Conservation (phyloP, 2,329 filamentous ascomycete species). For the Colletotrichum liaoningense region DNA sequence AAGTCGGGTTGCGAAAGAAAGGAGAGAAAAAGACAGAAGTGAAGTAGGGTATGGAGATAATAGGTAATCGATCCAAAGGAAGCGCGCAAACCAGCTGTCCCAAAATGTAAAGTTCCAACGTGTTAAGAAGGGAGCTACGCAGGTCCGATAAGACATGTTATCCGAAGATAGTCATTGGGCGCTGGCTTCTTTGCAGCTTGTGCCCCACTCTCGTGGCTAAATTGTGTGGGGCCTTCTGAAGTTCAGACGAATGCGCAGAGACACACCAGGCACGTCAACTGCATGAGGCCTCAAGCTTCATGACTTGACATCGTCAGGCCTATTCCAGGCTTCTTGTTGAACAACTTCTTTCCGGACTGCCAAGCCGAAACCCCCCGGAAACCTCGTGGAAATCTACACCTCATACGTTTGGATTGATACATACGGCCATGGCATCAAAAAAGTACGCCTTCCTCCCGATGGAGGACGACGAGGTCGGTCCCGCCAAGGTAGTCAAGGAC, state of each 20-base stretch:
- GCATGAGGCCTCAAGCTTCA: slow-evolving; percentile 7
- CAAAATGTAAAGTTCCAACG: slow-evolving; percentile 38
- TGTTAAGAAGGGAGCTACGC: slow-evolving; percentile 37
- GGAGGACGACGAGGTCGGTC: slow-evolving; percentile 72
- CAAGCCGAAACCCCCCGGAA: neutral
- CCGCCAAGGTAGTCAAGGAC: slow-evolving; percentile 62
- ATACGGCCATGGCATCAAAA: slow-evolving; percentile 61
- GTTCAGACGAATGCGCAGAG: slow-evolving; percentile 24
- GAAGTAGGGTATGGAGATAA: slow-evolving; percentile 1
- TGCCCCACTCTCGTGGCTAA: slow-evolving; percentile 12
- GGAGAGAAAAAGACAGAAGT: neutral
- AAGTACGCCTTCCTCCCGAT: slow-evolving; percentile 76
- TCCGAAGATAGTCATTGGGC: slow-evolving; percentile 14
- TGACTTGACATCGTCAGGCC: neutral
- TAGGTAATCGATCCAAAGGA: slow-evolving; percentile 11
- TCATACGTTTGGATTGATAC: neutral
- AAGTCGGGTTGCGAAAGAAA: neutral
- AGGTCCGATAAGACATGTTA: slow-evolving; percentile 34
- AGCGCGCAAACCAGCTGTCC: slow-evolving; percentile 13
- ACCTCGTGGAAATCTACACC: neutral
- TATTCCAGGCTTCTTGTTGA: neutral
- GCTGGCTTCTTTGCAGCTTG: neutral
- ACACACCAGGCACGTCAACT: neutral
- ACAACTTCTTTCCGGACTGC: neutral
- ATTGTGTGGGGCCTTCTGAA: slow-evolving; percentile 1